A percentile compares a stretch with the other conserved stretches of the same genome.
Evolutionary conservation across 108 stramenopile species (phyloP).

Genomic region (Cyclotella kingstonii): DNA sequence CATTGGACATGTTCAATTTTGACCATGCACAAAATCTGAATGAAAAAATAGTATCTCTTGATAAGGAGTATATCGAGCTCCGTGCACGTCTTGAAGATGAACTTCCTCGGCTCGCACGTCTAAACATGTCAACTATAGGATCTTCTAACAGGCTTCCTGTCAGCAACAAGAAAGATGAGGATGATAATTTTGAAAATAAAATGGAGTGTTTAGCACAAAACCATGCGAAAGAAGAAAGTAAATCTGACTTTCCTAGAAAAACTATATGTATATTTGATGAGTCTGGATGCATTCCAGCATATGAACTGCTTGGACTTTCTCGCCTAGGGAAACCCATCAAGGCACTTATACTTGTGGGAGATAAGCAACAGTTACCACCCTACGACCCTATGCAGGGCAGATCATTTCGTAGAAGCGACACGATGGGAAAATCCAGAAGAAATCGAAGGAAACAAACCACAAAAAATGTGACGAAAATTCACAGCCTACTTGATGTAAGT

Average conservation of each 20-base stretch:
- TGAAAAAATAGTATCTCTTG: slow-evolving; percentile 2
- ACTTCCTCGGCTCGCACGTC: slow-evolving; percentile 25
- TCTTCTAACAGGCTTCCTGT: slow-evolving; percentile 38
- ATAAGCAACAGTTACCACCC: slow-evolving; percentile 49
- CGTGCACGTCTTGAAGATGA: slow-evolving; percentile 5
- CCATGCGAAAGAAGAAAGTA: not conserved
- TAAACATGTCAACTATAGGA: slow-evolving; percentile 49
- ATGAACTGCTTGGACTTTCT: slow-evolving; percentile 46
- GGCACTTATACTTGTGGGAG: slow-evolving; percentile 36
- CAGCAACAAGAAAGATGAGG: not conserved
- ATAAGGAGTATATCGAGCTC: slow-evolving; percentile 17
- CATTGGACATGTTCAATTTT: slow-evolving; percentile 11
- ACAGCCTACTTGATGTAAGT: slow-evolving; percentile 45
- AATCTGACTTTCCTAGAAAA: slow-evolving; percentile 3
- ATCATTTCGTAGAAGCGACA: not conserved
- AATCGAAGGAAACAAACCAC: not conserved
- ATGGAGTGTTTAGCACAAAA: slow-evolving; percentile 4
- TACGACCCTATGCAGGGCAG: slow-evolving; percentile 39
- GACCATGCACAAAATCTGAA: slow-evolving; percentile 19
- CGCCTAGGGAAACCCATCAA: slow-evolving; percentile 36
- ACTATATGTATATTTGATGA: slow-evolving; percentile 57
- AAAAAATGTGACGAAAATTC: too few species aligned
- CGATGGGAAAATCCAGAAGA: not conserved
- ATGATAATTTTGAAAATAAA: not conserved
- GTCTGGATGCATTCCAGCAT: slow-evolving; percentile 54